Evolutionary conservation across 495 filamentous ascomycete species (phyloP).

Genomic region (Aspergillus biplanus): DNA sequence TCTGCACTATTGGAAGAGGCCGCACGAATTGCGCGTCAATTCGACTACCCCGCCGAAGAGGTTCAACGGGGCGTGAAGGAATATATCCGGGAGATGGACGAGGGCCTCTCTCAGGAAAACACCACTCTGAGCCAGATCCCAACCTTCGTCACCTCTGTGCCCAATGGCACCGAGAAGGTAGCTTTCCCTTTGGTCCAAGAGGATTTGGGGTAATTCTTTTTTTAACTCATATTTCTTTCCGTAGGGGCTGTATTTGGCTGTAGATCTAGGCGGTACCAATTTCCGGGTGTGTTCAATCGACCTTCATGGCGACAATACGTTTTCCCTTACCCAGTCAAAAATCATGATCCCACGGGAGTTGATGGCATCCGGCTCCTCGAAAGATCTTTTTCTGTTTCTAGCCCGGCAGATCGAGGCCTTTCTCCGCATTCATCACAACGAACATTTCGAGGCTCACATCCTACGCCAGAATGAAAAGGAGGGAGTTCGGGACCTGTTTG

Average conservation of each 20-base stretch:
- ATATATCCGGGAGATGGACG: conserved; percentile 83
- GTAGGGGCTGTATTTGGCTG: conserved; percentile 92
- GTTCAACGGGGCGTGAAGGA: conserved; percentile 79
- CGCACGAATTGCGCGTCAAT: conserved; percentile 77
- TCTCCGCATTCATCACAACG: conserved; percentile 82
- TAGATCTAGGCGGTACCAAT: conserved; percentile 96
- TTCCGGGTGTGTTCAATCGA: conserved; percentile 96
- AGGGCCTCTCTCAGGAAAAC: conserved; percentile 79
- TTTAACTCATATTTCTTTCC: conserved; percentile 7
- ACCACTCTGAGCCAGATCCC: conserved; percentile 92
- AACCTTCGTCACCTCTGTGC: conserved; percentile 92
- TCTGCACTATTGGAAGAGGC: conserved; percentile 70
- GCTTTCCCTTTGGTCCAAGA: background rate
- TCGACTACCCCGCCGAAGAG: conserved; percentile 81
- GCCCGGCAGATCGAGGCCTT: conserved; percentile 90
- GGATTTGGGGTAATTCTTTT: background rate
- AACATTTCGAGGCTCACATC: conserved; percentile 78
- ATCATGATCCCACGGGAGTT: conserved; percentile 85
- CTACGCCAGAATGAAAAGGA: conserved; percentile 61
- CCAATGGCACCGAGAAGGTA: conserved; percentile 94
- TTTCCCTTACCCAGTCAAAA: conserved; percentile 88
- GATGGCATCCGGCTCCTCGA: conserved; percentile 85
- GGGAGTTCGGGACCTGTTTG: conserved; percentile 74
- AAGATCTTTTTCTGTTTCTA: conserved; percentile 90
- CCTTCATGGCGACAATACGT: conserved; percentile 89